phyloP scores from a whole-genome alignment of 2,329 filamentous ascomycete species.

The Microcyclospora pomicola region DNA sequence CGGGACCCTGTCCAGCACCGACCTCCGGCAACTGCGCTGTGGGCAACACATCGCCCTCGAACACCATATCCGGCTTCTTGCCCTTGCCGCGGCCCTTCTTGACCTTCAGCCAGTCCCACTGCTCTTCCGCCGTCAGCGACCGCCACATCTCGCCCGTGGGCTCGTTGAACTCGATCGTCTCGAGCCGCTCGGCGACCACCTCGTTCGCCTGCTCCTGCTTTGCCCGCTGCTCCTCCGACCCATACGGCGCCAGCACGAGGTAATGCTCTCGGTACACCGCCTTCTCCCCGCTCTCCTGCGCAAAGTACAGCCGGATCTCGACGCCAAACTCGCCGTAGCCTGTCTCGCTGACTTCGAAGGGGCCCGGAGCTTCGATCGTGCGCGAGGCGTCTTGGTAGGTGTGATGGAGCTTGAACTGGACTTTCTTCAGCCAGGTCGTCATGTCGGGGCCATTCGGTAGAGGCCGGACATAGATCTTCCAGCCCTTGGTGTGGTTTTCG shows the following conservation, averaged over 20 bases:
- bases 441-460: conserved; percentile 74
- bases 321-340: conserved; percentile 99
- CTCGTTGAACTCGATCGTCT: conserved; percentile 95
- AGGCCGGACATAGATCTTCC: conserved; percentile 87
- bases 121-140: conserved; percentile 61
- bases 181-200: conserved; percentile 70
- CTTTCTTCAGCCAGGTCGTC: conserved; percentile 89
- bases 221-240: conserved; percentile 55
- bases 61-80: conserved; percentile 35
- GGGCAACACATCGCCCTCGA: conserved; percentile 42
- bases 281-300: conserved; percentile 77
- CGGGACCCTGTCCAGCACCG: conserved; percentile 52
- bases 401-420: conserved; percentile 96
- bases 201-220: conserved; percentile 50
- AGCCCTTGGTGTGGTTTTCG: conserved; percentile 88
- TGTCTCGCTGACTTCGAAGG: conserved; percentile 77
- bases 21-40: conserved; percentile 62
- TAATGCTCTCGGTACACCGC: conserved; percentile 92
- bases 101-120: conserved; percentile 37
- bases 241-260: conserved; percentile 80
- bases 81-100: conserved; percentile 44
- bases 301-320: conserved; percentile 87
- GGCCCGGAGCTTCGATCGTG: conserved; percentile 61
- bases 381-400: conserved; percentile 86
- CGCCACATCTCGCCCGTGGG: conserved; percentile 88